Evolutionary conservation across 306 rosid species (phyloP).

Genomic region (Vicia villosa): DNA sequence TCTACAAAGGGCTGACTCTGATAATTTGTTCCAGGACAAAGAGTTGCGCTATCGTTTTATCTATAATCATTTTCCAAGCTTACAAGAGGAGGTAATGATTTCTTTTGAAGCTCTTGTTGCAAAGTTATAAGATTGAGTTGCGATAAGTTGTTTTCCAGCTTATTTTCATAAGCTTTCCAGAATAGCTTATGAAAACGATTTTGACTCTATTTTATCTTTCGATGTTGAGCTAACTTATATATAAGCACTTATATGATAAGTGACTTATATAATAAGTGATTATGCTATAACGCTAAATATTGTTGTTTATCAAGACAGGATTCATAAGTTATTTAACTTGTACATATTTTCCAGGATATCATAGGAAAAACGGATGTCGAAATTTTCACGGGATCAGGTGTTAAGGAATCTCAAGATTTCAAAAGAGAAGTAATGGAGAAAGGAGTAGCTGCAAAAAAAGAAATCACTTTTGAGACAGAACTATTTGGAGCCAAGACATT

Average conservation of each 20-base stretch:
- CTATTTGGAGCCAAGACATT: constrained; percentile 87
- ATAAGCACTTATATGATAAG: too few relatives aligned
- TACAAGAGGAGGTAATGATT: constrained; percentile 88
- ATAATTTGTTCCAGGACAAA: constrained; percentile 66
- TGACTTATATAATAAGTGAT: too few relatives aligned
- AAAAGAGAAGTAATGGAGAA: constrained; percentile 96
- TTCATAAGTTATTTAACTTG: constrained; percentile 32
- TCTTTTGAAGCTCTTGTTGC: constrained; percentile 43
- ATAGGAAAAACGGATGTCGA: constrained; percentile 97
- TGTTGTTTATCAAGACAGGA: too few relatives aligned
- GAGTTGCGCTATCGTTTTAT: constrained; percentile 96
- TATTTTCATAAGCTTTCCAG: too few relatives aligned
- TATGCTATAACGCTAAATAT: too few relatives aligned
- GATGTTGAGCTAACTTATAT: too few relatives aligned
- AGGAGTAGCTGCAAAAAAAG: constrained; percentile 84
- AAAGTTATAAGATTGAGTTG: constrained; percentile 39
- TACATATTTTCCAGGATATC: constrained; percentile 63
- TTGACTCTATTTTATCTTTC: too few relatives aligned
- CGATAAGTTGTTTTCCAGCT: too few relatives aligned
- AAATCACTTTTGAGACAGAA: constrained; percentile 88
- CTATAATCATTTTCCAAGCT: constrained; percentile 95
- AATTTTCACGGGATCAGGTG: constrained; percentile 93
- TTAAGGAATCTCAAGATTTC: constrained; percentile 93
- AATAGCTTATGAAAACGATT: too few relatives aligned
- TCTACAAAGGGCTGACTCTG: constrained; percentile 28